Evolutionary conservation across 2,329 filamentous ascomycete genomes (phyloP).

Genomic region (Fusarium xylarioides): DNA sequence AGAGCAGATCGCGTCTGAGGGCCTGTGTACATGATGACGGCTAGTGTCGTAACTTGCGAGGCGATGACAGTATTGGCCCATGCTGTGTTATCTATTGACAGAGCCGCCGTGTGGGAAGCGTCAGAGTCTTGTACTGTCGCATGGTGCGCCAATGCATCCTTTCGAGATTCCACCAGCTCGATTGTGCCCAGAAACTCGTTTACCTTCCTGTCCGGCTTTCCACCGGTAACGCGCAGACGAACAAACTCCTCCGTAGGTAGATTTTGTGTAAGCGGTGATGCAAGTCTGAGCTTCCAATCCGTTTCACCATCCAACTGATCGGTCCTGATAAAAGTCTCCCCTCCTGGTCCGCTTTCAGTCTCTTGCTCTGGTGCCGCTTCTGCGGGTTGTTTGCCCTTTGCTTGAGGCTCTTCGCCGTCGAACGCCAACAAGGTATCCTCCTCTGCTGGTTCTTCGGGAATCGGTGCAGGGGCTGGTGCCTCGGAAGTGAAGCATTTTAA

Average conservation of each 20-base stretch:
- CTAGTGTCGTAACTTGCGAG: constrained; percentile 87
- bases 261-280: constrained; percentile 85
- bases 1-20: constrained; percentile 92
- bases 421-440: constrained; percentile 56
- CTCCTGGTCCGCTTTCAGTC: constrained; percentile 59
- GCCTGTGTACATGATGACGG: constrained; percentile 93
- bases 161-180: constrained; percentile 70
- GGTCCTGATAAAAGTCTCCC: constrained; percentile 96
- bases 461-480: constrained; percentile 44
- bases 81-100: constrained; percentile 96
- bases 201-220: constrained; percentile 91
- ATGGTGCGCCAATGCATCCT: constrained; percentile 58
- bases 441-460: constrained; percentile 46
- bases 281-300: constrained; percentile 95
- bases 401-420: constrained; percentile 47
- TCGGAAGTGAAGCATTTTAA: constrained; percentile 80
- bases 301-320: constrained; percentile 98
- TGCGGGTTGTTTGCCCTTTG: constrained; percentile 50
- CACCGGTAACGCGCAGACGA: constrained; percentile 76
- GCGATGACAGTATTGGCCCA: constrained; percentile 99
- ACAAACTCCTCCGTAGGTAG: constrained; percentile 77
- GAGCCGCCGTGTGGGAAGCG: constrained; percentile 68
- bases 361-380: constrained; percentile 39
- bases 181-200: constrained; percentile 95
- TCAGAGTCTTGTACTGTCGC: constrained; percentile 48